Evolutionary conservation across 495 filamentous ascomycete species (phyloP).

Genomic region (Talaromyces liani): DNA sequence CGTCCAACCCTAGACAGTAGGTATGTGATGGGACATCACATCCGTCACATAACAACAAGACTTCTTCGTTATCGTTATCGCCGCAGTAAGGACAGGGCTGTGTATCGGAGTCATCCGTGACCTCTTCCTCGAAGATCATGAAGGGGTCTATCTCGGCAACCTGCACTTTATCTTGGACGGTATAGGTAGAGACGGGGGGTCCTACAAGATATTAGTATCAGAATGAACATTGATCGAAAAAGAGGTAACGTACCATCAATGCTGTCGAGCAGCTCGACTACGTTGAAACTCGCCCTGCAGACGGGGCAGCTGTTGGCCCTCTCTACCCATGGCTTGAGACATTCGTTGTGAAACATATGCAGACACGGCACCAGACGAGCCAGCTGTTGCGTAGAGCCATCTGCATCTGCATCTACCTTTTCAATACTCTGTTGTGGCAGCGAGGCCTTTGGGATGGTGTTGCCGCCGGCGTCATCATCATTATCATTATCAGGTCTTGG

Average conservation of each 20-base stretch:
- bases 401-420: constrained; percentile 17
- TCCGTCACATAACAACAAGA: constrained; percentile 77
- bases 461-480: constrained; percentile 25
- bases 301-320: constrained; percentile 97
- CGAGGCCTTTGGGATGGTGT: constrained; percentile 1
- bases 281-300: constrained; percentile 84
- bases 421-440: constrained; percentile 2
- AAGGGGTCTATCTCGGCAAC: constrained; percentile 79
- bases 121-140: constrained; percentile 65
- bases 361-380: constrained; percentile 68
- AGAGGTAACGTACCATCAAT: constrained; percentile 58
- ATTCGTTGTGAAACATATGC: constrained; percentile 86
- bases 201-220: constrained; percentile 39
- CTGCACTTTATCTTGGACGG: constrained; percentile 83
- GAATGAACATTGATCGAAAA: not conserved
- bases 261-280: constrained; percentile 72
- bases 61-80: constrained; percentile 64
- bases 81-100: constrained; percentile 78
- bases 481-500: constrained; percentile 35
- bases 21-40: constrained; percentile 82
- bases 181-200: constrained; percentile 66
- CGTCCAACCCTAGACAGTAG: constrained; percentile 73
- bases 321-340: constrained; percentile 86
- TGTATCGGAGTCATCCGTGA: constrained; percentile 53
- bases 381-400: constrained; percentile 44